Percentiles rank a stretch among this genome's conserved stretches.
Evolutionary conservation across 2,329 filamentous ascomycete genomes (phyloP).

Genomic region (Pseudogymnoascus sp.): DNA sequence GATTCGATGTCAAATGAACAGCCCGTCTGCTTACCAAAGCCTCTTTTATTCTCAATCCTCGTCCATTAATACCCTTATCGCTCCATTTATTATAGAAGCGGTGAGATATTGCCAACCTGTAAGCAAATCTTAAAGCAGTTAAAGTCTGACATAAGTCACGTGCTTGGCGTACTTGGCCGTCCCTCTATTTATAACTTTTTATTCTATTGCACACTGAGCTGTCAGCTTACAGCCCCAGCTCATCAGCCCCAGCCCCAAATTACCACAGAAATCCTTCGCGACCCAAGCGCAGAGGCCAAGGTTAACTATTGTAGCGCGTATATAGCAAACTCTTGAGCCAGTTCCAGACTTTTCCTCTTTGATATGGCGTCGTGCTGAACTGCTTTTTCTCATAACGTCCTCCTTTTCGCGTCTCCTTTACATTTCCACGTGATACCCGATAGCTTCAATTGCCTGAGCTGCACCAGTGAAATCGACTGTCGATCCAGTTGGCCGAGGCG

Average conservation of each 20-base stretch:
- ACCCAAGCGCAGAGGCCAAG: background rate
- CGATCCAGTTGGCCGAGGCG: background rate
- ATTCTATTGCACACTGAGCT: constrained; percentile 1
- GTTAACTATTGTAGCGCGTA: background rate
- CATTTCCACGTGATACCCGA: background rate
- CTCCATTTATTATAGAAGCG: background rate
- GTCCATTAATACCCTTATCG: background rate
- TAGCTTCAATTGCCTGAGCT: background rate
- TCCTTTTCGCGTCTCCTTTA: background rate
- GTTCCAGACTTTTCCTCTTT: background rate
- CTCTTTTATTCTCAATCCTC: background rate
- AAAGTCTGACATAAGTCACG: background rate
- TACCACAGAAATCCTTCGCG: constrained; percentile 2
- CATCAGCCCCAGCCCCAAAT: constrained; percentile 1
- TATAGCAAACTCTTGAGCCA: background rate
- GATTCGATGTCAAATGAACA: background rate
- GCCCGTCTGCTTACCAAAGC: background rate
- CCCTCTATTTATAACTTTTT: background rate
- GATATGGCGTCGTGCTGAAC: background rate
- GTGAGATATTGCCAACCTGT: background rate
- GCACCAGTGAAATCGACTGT: background rate
- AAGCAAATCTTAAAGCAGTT: background rate
- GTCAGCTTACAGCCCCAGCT: constrained; percentile 4
- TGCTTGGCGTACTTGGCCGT: background rate
- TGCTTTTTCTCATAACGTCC: background rate